phyloP scores from a whole-genome alignment of 2,329 filamentous ascomycete genomes.

The Monilinia fructigena region DNA sequence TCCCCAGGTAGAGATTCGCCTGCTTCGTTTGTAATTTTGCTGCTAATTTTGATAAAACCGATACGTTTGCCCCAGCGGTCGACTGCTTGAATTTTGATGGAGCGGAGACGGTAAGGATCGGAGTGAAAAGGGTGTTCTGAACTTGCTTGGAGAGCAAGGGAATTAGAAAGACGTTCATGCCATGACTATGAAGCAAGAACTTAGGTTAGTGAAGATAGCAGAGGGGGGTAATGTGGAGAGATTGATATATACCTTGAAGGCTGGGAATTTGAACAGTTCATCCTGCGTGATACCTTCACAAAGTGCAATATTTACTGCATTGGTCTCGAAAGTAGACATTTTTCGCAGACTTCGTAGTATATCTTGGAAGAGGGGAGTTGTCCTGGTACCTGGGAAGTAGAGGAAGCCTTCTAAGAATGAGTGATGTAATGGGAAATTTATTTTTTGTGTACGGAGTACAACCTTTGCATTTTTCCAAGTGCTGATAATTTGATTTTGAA shows the following conservation, averaged over 20 bases:
- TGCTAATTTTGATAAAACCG: slow-evolving; percentile 57
- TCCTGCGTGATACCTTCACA: slow-evolving; percentile 48
- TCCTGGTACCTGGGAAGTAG: background rate
- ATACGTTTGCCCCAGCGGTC: slow-evolving; percentile 53
- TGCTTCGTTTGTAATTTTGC: slow-evolving; percentile 48
- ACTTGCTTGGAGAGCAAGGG: slow-evolving; percentile 41
- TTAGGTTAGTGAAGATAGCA: background rate
- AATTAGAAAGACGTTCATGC: slow-evolving; percentile 9
- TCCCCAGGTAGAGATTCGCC: slow-evolving; percentile 53
- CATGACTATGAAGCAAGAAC: slow-evolving; percentile 12
- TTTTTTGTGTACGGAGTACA: slow-evolving; percentile 12
- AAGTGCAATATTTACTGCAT: slow-evolving; percentile 45
- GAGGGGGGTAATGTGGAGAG: slow-evolving; percentile 6
- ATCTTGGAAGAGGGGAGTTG: background rate
- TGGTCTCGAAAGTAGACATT: slow-evolving; percentile 45
- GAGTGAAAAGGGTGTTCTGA: slow-evolving; percentile 46
- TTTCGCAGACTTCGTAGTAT: background rate
- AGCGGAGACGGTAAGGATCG: slow-evolving; percentile 53
- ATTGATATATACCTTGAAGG: slow-evolving; percentile 47
- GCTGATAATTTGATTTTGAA: background rate
- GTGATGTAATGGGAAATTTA: background rate
- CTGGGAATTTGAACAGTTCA: slow-evolving; percentile 47
- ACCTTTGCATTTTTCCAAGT: background rate
- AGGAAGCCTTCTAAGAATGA: slow-evolving; percentile 8
- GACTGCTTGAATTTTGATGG: slow-evolving; percentile 53